phyloP scores from a whole-genome alignment of 1,284 basidiomycete species.

The Moniliophthora roreri region DNA sequence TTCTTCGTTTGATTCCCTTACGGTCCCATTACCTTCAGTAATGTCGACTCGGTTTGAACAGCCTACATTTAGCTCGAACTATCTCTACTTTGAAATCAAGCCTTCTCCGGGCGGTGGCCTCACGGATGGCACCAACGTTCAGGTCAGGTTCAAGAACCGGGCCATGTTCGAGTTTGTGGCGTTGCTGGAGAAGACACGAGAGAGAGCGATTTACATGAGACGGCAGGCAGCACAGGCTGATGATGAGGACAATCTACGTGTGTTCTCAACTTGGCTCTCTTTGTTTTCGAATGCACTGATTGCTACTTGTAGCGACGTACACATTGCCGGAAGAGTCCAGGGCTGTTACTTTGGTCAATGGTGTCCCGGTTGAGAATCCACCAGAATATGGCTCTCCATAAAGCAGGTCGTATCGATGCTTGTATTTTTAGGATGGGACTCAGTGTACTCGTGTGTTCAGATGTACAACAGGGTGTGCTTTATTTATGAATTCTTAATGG shows the following conservation, averaged over 20 bases:
- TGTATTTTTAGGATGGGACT: background rate
- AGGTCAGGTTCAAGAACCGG: slow-evolving; percentile 66
- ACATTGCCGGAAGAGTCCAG: slow-evolving; percentile 47
- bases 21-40: slow-evolving; percentile 62
- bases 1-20: slow-evolving; percentile 49
- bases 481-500: background rate
- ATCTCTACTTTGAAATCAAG: slow-evolving; percentile 61
- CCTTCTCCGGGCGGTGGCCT: slow-evolving; percentile 67
- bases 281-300: slow-evolving; percentile 5
- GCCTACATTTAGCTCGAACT: slow-evolving; percentile 70
- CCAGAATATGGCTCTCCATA: slow-evolving; percentile 57
- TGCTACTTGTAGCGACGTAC: slow-evolving; percentile 47
- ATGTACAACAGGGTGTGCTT: background rate
- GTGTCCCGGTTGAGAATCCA: slow-evolving; percentile 53
- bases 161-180: slow-evolving; percentile 74
- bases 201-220: slow-evolving; percentile 72
- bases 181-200: slow-evolving; percentile 71
- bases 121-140: slow-evolving; percentile 57
- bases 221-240: slow-evolving; percentile 43
- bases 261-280: slow-evolving; percentile 29
- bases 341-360: slow-evolving; percentile 36
- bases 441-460: background rate
- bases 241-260: slow-evolving; percentile 70
- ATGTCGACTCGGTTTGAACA: slow-evolving; percentile 72
- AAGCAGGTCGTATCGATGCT: slow-evolving; percentile 16